Base-by-base conservation (phyloP, 106 monocot species). In the Allium cepa region DNA sequence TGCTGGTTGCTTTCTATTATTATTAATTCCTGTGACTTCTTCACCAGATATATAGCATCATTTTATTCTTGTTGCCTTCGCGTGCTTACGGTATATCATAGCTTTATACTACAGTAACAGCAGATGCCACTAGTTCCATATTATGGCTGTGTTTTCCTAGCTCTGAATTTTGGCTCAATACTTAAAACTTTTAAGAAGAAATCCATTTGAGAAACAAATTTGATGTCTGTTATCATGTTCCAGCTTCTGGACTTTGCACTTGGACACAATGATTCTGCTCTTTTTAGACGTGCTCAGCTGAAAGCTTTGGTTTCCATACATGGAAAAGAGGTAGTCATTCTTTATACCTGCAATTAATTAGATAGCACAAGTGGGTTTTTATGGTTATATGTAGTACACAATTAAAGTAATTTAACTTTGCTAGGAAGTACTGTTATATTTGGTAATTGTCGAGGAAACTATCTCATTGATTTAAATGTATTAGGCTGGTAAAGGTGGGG, bases 401-500 rank as follows among this genome's bases (percentile, higher is more conserved):
- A 53, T 53, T 13, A 10, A 10, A 13, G 52, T 13, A 1, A 11
- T 15, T 55, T 55, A 3, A 15, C 15, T 66, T 73, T 64, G 18
- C 7, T 15, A 47, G 56, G 2, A 26, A 62, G 18, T 36, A 36
- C 36, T 62, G 26, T 45, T 55, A 8, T 11, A 10, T 7, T 52
- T 57, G 17, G n/a, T 65, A 45, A 13, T 46, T 55, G 50, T 64
- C 14, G 50, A 11, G 48, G 46, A 7, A 22, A 62, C 9, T 28
- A 36, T 26, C 45, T 62, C 22, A 62, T 45, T 62, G 53, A 26
- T 68, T 74, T 45, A 63, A 49, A 18, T 11, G 53, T 77, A n/a
- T 65, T 66, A 93, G 92, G 92, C 85, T 75, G 92, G 92, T n/a
- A 92, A 92, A 64, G 92, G 92, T 53, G 92, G 90, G 58, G 89